Base-by-base conservation (phyloP, 305 asterid genomes). In the Solanum hybrid region DNA sequence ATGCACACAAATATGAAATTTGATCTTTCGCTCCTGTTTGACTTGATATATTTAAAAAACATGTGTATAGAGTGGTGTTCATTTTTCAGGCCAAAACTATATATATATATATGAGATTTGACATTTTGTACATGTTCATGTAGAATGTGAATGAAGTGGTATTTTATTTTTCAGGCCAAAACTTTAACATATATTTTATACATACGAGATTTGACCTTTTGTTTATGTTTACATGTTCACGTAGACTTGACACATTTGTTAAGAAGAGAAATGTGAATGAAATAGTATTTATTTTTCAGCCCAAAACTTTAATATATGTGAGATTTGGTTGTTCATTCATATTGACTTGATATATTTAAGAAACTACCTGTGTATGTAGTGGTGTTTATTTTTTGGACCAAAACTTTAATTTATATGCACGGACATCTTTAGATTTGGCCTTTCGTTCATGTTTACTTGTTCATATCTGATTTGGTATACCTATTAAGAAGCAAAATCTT, bases 391-490 rank as follows among this genome's bases (percentile, higher is more conserved):
- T 64, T 64, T 64, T 0, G 2, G 2, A 3, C 12, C 26, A 64
- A 22, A 22, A 64, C 64, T 14, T 46, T n/a, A 61, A 61, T 67
- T 4, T 22, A 67, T 10, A 67, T n/a, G 2, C 6, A 10, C 11
- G 5, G 3, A n/a, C 6, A 1, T 8, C 1, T 61, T 61, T 8
- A 61, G 1, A 67, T 22, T 67, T n/a, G 3, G 2, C 1, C 2
- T 67, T 67, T 9, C 0, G 29, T 67, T 8, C 11, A n/a, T 67
- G 3, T 67, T n/a, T 67, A 67, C 3, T n/a, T 67, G 1, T n/a
- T 10, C 6, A 67, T n/a, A 10, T 67, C 0, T 67, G 7, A 67
- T 1, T 67, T 67, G 74, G 1, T 10, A 9, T 10, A 8, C 2
- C 12, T 64, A 16, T 51, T 51, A 51, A 51, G 64, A 51, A 16